Percentiles rank a stretch among this genome's conserved stretches.
Evolutionary conservation across 805 yeast genomes (phyloP).

Genomic region (Sugiyamaella boreocaroliniensis): DNA sequence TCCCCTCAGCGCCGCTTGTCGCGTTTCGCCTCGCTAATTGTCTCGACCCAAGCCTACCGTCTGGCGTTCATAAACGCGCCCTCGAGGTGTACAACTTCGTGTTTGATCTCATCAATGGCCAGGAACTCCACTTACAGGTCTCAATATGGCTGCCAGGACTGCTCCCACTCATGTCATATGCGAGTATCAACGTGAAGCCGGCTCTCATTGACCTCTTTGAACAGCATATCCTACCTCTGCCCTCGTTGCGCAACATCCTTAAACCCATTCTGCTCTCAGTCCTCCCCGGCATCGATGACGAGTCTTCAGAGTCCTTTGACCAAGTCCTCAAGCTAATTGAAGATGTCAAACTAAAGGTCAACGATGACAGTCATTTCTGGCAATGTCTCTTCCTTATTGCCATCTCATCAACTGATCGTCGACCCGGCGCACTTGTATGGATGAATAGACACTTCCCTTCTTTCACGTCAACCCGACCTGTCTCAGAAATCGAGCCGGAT

Average conservation of each 20-base stretch:
- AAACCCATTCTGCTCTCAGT: slow-evolving; percentile 69
- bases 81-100: slow-evolving; percentile 67
- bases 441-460: slow-evolving; percentile 59
- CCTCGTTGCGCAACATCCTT: slow-evolving; percentile 50
- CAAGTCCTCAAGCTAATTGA: slow-evolving; percentile 57
- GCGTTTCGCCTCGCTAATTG: slow-evolving; percentile 73
- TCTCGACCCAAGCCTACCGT: slow-evolving; percentile 72
- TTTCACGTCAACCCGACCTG: slow-evolving; percentile 28
- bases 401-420: slow-evolving; percentile 69
- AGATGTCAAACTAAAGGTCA: slow-evolving; percentile 46
- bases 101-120: slow-evolving; percentile 55
- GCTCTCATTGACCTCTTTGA: slow-evolving; percentile 58
- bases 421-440: slow-evolving; percentile 82
- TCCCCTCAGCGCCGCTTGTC: slow-evolving; percentile 60
- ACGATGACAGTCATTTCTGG: slow-evolving; percentile 79
- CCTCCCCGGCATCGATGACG: slow-evolving; percentile 88
- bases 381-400: slow-evolving; percentile 67
- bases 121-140: slow-evolving; percentile 48
- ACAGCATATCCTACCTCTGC: slow-evolving; percentile 46
- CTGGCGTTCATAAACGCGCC: slow-evolving; percentile 92
- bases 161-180: slow-evolving; percentile 81
- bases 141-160: slow-evolving; percentile 86
- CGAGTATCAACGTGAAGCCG: slow-evolving; percentile 83
- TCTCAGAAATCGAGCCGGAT: slow-evolving; percentile 20
- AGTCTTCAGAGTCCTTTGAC: slow-evolving; percentile 72